Evolutionary conservation across 78 protist species (phyloP).

Genomic region (Dictyostelium purpureum): DNA sequence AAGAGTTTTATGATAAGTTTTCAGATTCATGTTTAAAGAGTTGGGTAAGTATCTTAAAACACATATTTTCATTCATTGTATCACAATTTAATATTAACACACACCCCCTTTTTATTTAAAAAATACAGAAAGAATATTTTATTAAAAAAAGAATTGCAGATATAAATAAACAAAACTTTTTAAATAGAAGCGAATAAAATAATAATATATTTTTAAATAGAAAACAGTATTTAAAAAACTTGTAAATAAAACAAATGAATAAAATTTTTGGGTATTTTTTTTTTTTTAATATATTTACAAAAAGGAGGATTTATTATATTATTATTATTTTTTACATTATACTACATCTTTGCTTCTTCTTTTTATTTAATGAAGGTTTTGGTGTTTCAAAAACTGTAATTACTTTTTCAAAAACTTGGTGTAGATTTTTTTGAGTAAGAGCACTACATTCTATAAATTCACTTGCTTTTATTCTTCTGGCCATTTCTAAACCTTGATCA

Average conservation of each 20-base stretch:
- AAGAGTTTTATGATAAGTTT: slow-evolving; percentile 5
- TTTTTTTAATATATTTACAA: not conserved
- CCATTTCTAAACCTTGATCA: slow-evolving; percentile 79
- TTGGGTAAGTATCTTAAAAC: slow-evolving; percentile 39
- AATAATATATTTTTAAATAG: too few species aligned
- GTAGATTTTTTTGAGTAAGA: slow-evolving; percentile 91
- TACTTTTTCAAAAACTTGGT: slow-evolving; percentile 84
- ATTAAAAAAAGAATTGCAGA: slow-evolving; percentile 55
- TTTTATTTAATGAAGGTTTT: not conserved
- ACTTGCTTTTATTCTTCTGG: slow-evolving; percentile 84
- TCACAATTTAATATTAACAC: too few species aligned
- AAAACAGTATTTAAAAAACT: not conserved
- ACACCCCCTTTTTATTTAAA: not conserved
- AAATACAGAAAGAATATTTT: slow-evolving; percentile 42
- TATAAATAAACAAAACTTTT: slow-evolving; percentile 18
- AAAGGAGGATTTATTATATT: not conserved
- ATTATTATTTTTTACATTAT: not conserved
- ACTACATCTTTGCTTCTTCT: not conserved
- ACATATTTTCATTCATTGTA: too few species aligned
- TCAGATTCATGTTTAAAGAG: slow-evolving; percentile 38
- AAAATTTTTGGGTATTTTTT: not conserved
- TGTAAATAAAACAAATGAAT: not conserved
- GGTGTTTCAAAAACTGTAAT: not conserved
- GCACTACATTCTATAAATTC: slow-evolving; percentile 97
- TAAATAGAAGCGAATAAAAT: slow-evolving; percentile 15